Percentiles rank a stretch among this genome's conserved stretches.
These are phyloP conservation scores for Sabuloglossum arenarium DNA, from an alignment of 495 filamentous ascomycete species.

Conservation along the genomic window DNA sequence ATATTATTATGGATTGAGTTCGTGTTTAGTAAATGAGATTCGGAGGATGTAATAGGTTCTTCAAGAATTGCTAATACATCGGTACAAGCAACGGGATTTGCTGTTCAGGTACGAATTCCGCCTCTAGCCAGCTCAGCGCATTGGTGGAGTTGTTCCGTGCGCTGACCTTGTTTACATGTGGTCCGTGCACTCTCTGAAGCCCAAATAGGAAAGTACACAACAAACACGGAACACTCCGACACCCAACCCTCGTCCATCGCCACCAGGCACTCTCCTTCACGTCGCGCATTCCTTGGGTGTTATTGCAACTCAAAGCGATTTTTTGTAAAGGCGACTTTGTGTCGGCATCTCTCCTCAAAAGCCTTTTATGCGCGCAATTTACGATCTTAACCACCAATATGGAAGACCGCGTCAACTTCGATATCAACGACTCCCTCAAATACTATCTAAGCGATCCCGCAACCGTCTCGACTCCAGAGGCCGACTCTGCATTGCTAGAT, in stretches of 20 bases:
- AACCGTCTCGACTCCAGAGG: constrained; percentile 67
- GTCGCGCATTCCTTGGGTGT: not conserved
- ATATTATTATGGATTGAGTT: not conserved
- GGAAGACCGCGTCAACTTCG: constrained; percentile 61
- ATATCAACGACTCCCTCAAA: constrained; percentile 90
- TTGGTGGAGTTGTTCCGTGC: not conserved
- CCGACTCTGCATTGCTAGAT: constrained; percentile 63
- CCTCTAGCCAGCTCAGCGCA: not conserved
- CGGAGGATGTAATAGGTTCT: not conserved
- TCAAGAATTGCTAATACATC: not conserved
- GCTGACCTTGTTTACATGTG: not conserved
- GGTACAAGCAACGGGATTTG: not conserved
- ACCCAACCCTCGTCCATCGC: not conserved
- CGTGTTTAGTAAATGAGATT: not conserved
- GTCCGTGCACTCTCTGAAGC: not conserved
- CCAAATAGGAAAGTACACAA: constrained; percentile 7
- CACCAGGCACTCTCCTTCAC: not conserved
- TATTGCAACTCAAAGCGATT: not conserved
- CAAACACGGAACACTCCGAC: constrained; percentile 1
- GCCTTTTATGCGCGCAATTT: not conserved
- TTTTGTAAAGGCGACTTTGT: too few relatives aligned
- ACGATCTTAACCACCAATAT: constrained; percentile 22
- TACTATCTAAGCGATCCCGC: constrained; percentile 83
- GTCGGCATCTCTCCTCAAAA: not conserved
- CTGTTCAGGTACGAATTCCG: not conserved